Base-by-base conservation (phyloP, 495 filamentous ascomycete genomes). In the Aspergillus coremiiformis region DNA sequence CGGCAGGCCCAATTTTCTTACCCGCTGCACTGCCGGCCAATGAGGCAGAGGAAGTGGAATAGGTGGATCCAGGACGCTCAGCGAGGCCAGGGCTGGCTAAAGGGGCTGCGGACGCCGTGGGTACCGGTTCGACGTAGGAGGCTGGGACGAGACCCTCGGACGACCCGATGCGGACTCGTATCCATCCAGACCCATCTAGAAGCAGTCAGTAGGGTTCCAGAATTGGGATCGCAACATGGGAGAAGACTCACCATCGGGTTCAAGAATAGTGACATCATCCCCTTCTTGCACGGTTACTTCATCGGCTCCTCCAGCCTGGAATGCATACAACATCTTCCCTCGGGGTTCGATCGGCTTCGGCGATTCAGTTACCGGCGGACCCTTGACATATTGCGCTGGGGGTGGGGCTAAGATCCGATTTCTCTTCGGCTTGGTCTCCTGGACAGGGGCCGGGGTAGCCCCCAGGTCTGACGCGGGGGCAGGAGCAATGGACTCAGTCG, bases 1-100 rank as follows among this genome's bases (percentile, higher is more conserved):
- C 93, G 0, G 85, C 90, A 0, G 93, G 93, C 0, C 93, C 93
- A 61, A 95, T 87, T 67, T 93, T 94, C 72, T 94, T 96, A 3
- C 39, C 56, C 14, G 39, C 55, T 3, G 61, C 50, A 44, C 78
- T 77, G 15, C 82, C 81, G 10, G 79, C 75, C 15, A 88, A 65
- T 1, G 85, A 90, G 9, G 82, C 84, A 0, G 86, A 87, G 10
- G 87, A 92, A 63, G 83, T 87, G 5, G 89, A 94, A 63, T 92
- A 92, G 0, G 79, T 81, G 8, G 87, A 90, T 10, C 79, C 60
- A 53, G 80, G 61, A 59, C 83, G 62, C 58, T 84, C 71, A 57
- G 75, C 51, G 62, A 66, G 27, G 12, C 54, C 61, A 0, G 69
- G 55, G 27, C 64, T 69, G 26, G 66, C 52, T 4, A 63, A 62